phyloP scores from a whole-genome alignment of 257 asterid genomes.

The Penstemon eatonii region DNA sequence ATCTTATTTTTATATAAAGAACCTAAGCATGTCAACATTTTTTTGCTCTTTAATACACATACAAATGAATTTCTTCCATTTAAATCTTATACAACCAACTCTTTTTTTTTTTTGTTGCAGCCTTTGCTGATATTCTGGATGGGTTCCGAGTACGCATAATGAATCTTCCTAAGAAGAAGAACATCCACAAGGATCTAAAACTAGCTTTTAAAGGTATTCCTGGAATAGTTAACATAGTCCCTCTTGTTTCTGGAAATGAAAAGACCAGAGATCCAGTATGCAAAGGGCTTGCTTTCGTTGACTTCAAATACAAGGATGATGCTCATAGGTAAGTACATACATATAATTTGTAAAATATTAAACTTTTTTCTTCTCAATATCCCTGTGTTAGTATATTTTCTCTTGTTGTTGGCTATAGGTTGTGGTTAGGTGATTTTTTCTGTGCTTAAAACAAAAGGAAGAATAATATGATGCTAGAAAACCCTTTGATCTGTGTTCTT shows the following conservation, averaged over 20 bases:
- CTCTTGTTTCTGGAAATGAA: conserved; percentile 78
- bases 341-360: neutral
- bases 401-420: neutral
- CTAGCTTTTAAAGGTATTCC: conserved; percentile 68
- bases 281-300: conserved; percentile 78
- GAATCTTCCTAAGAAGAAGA: conserved; percentile 94
- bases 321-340: conserved; percentile 56
- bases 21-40: neutral
- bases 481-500: neutral
- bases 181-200: conserved; percentile 71
- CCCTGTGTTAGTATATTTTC: neutral
- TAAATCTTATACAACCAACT: conserved; percentile 13
- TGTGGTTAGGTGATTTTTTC: neutral
- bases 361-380: neutral
- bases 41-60: neutral
- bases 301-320: conserved; percentile 61
- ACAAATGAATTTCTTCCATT: neutral
- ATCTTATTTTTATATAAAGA: neutral
- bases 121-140: conserved; percentile 30
- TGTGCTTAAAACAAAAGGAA: neutral
- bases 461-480: neutral
- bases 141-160: conserved; percentile 72
- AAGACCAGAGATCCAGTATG: conserved; percentile 92
- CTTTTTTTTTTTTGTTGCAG: conserved; percentile 35
- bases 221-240: conserved; percentile 67